Percentiles rank a stretch among this genome's conserved stretches.
Conservation (phyloP, 2,329 filamentous ascomycete species). For the Chaetomium strumarium region DNA sequence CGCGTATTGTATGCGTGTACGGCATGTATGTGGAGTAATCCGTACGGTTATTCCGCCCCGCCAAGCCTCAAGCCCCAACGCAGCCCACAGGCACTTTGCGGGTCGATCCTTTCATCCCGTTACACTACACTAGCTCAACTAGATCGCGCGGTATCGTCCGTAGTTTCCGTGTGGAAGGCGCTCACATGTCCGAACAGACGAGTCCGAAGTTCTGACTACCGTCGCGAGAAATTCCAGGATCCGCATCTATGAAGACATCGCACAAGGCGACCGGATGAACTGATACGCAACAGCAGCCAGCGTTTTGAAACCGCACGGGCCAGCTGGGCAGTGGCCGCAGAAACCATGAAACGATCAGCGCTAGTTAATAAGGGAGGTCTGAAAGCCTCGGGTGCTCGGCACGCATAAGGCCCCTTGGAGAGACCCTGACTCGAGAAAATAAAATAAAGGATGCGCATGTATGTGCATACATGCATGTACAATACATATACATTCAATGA, state of each 20-base stretch:
- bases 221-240: no score
- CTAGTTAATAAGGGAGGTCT: constrained; percentile 3
- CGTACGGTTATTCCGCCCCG: background rate
- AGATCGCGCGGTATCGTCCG: background rate
- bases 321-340: background rate
- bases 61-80: background rate
- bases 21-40: no score
- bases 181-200: background rate
- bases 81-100: background rate
- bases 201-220: background rate
- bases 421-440: background rate
- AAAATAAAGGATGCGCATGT: background rate
- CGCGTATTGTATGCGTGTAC: background rate
- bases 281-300: background rate
- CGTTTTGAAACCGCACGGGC: background rate
- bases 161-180: background rate
- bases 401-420: background rate
- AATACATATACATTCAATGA: no score
- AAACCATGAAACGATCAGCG: constrained; percentile 10
- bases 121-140: background rate
- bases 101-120: background rate
- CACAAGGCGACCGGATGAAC: background rate
- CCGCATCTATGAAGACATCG: no score
- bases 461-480: background rate
- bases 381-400: constrained; percentile 9